Evolutionary conservation across 1,284 basidiomycete genomes (phyloP), one percentile per base, ranked within the genome.

Genomic region (Erythrobasidium hasegawianum): DNA sequence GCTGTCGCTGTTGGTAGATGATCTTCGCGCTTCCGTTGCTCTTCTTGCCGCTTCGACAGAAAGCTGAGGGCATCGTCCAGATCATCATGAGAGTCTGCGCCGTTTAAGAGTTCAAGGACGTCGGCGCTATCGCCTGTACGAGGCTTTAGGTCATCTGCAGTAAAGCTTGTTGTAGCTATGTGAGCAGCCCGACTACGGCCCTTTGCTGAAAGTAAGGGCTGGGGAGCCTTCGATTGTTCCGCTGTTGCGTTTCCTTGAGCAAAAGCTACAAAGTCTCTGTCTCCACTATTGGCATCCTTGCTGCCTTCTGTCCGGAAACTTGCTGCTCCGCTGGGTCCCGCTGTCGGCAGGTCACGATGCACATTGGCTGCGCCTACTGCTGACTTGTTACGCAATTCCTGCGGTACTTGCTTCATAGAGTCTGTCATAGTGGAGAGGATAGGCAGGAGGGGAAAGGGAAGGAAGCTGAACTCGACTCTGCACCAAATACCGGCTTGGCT

Each of bases 311-410:
- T 54, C 40, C 59, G 26, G 24, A 62, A 54, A 47, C 27, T 59
- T 47, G 43, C 39, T 58, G 58, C 33, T 45, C 24, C 43, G 39
- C 58, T 59, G 47, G 58, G 58, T 50, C 58, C 58, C 27, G 58
- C 58, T 8, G 7, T 50, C 27, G 43, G 26, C n/a, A 59, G 45
- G 45, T 59, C 58, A 7, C 58, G 43, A n/a, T 59, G 58, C 18
- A 29, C 58, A 33, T 27, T 52, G 18, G 27, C 47, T 16, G 43
- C 16, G 7, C 9, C 20, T 53, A 29, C 50, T 16, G 18, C 50
- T 53, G 26, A 53, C 20, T 8, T 33, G 33, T 55, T 64, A 18
- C 61, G 53, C 22, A 64, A 53, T 24, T 64, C 61, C n/a, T 41
- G 18, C 16, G 61, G 61, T 4, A 64, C n/a, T 27, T 56, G 45